A percentile compares a stretch with the other conserved stretches of the same genome.
These are phyloP conservation scores for Colletotrichum euphorbiae DNA, from an alignment of 2,329 filamentous ascomycete species.

Conservation along the genomic window DNA sequence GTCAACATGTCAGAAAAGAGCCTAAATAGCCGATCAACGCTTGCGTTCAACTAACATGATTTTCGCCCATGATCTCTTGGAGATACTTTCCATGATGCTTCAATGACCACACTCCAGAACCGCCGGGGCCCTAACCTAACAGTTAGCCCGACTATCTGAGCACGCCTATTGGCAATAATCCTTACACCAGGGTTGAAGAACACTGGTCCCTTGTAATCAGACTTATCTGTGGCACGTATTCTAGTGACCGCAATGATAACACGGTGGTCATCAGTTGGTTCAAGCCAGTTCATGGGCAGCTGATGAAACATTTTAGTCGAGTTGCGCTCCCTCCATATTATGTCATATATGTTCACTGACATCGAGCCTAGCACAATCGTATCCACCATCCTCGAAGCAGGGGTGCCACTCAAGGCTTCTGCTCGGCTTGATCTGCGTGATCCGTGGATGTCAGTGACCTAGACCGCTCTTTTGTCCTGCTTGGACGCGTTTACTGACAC, in stretches of 20 bases:
- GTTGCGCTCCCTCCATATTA: background rate
- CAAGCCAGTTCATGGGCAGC: conserved; percentile 52
- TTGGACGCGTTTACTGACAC: background rate
- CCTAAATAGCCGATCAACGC: background rate
- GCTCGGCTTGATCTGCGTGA: conserved; percentile 51
- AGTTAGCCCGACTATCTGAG: background rate
- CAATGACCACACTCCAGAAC: conserved; percentile 56
- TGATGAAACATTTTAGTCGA: conserved; percentile 44
- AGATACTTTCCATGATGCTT: conserved; percentile 47
- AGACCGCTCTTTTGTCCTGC: background rate
- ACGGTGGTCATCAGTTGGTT: conserved; percentile 44
- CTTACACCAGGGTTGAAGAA: conserved; percentile 52
- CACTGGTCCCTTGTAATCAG: conserved; percentile 46
- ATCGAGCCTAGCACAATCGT: conserved; percentile 50
- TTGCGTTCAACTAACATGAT: conserved; percentile 51
- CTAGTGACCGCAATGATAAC: conserved; percentile 50
- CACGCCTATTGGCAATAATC: background rate
- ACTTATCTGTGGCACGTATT: conserved; percentile 47
- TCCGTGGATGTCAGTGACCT: conserved; percentile 36
- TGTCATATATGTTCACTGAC: conserved; percentile 39
- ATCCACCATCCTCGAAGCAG: conserved; percentile 46
- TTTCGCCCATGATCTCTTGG: conserved; percentile 59
- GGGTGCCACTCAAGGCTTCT: conserved; percentile 46
- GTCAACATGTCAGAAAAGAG: background rate
- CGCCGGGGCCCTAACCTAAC: conserved; percentile 58